Evolutionary conservation across 2,329 filamentous ascomycete species (phyloP), one percentile per base, ranked within the genome.

Genomic region (Fusarium illudens): DNA sequence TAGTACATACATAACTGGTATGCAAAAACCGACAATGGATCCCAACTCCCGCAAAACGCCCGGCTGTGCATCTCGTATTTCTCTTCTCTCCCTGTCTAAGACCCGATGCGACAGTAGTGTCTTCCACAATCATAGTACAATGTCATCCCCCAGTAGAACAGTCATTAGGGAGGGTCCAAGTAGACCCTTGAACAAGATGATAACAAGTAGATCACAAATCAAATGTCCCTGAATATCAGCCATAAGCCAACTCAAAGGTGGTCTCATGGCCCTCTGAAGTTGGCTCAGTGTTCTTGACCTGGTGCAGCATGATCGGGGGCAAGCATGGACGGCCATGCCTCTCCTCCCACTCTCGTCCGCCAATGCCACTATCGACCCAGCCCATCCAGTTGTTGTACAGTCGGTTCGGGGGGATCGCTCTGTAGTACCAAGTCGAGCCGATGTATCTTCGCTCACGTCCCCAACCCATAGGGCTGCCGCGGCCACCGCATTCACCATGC

Each of bases 331-430:
- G 82, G 15, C 87, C 87, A 70, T 89, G 78, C 29, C 76, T 72
- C 62, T 81, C 78, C 73, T 90, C 87, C 87, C 87, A 89, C 48
- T 82, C 78, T 36, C 77, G 66, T 3, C 87, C 87, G 17, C 87
- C 87, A 20, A 87, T 78, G 12, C 76, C 81, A 12, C 81, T 84
- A 70, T 89, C 86, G 62, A 83, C 80, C 77, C 85, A 88, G 19
- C 87, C 87, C 80, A 89, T 83, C 82, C 86, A 88, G 77, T 89
- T 89, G 79, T 88, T 87, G 76, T 86, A 89, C 37, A 90, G 73
- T 39, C 86, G 80, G 71, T 85, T 85, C 1, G 87, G 86, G 8
- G 86, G 84, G 50, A 82, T 80, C 3, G 87, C 85, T 32, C 86
- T 82, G 76, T 84, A 89, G 75, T 89, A 89, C 87, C 87, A 89